Conservation (phyloP, 768 basidiomycete species). For the Auricularia sp. region DNA sequence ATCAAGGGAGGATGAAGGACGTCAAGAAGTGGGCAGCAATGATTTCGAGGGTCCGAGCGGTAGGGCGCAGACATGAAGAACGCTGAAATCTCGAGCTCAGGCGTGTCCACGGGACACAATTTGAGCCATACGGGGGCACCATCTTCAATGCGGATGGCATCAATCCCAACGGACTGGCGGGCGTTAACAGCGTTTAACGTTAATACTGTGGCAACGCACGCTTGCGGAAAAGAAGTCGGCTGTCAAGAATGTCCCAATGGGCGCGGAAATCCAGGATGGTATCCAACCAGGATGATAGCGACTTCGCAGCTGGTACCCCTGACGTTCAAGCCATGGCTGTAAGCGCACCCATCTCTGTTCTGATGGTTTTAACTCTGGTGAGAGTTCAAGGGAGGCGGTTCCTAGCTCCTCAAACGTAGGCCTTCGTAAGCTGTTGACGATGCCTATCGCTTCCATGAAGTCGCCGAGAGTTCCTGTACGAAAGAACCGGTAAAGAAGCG, state of each 20-base stretch:
- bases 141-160: slow-evolving; percentile 2
- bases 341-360: neutral
- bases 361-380: neutral
- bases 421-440: neutral
- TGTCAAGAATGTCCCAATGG: neutral
- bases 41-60: slow-evolving; percentile 12
- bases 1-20: slow-evolving; percentile 5
- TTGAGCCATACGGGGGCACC: slow-evolving; percentile 2
- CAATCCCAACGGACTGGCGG: neutral
- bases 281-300: slow-evolving; percentile 11
- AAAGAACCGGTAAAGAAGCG: neutral
- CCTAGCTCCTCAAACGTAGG: neutral
- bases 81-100: slow-evolving; percentile 8
- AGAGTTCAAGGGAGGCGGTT: neutral
- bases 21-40: slow-evolving; percentile 14
- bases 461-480: neutral
- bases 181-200: neutral
- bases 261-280: slow-evolving; percentile 11
- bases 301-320: slow-evolving; percentile 12
- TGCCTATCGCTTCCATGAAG: neutral
- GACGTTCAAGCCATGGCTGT: neutral
- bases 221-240: neutral
- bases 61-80: slow-evolving; percentile 8
- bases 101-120: neutral
- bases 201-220: neutral